Percentiles rank a stretch among this genome's conserved stretches.
phyloP scores from a whole-genome alignment of 2,329 filamentous ascomycete genomes.

The Chaetomium sp. region DNA sequence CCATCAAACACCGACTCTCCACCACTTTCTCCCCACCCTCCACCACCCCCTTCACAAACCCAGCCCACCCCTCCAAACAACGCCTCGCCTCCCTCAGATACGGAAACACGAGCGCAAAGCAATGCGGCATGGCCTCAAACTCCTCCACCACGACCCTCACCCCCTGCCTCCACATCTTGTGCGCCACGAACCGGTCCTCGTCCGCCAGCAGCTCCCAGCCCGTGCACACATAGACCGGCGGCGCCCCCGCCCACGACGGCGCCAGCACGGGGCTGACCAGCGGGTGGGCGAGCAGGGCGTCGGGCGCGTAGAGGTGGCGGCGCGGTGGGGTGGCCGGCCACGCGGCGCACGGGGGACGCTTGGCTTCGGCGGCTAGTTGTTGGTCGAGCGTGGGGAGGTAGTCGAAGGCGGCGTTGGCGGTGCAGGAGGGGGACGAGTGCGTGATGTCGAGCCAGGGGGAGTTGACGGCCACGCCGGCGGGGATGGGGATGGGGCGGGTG shows the following conservation, averaged over 20 bases:
- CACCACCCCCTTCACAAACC: constrained; percentile 54
- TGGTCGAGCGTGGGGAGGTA: constrained; percentile 57
- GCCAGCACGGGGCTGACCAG: constrained; percentile 54
- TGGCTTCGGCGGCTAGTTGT: constrained; percentile 38
- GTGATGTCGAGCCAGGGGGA: constrained; percentile 75
- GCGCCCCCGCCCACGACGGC: constrained; percentile 60
- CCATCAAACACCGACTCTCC: constrained; percentile 44
- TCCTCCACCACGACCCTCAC: constrained; percentile 68
- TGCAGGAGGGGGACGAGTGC: constrained; percentile 61
- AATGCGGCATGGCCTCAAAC: constrained; percentile 81
- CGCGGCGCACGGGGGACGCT: constrained; percentile 49
- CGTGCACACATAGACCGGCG: constrained; percentile 68
- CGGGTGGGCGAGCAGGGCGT: constrained; percentile 63
- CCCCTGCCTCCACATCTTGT: constrained; percentile 56
- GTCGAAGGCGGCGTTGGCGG: constrained; percentile 58
- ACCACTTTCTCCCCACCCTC: constrained; percentile 36
- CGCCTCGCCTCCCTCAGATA: constrained; percentile 48
- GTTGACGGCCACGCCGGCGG: constrained; percentile 63
- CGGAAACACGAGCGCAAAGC: constrained; percentile 63
- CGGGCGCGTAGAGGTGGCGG: constrained; percentile 56
- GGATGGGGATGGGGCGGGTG: constrained; percentile 59
- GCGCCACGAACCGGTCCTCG: constrained; percentile 64
- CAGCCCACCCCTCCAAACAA: constrained; percentile 58
- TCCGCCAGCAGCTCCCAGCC: constrained; percentile 74
- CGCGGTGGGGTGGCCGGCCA: constrained; percentile 62